These are phyloP conservation scores for Elongisporangium anandrum DNA, from an alignment of 352 stramenopile genomes.

Conservation along the genomic window DNA sequence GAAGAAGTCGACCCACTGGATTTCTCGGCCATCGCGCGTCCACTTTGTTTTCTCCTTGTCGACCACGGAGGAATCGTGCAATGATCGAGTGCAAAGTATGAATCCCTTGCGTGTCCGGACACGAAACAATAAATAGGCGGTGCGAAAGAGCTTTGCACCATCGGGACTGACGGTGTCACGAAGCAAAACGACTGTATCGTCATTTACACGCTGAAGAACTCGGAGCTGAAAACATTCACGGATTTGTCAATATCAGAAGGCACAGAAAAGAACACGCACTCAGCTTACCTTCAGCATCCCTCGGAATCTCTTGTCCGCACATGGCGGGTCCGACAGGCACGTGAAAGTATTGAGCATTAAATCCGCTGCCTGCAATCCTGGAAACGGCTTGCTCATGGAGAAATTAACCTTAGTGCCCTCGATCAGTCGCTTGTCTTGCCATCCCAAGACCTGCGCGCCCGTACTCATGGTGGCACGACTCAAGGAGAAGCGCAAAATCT, in stretches of 20 bases:
- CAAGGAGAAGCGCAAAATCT: conserved; percentile 49
- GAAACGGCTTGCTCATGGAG: conserved; percentile 58
- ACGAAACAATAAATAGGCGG: conserved; percentile 68
- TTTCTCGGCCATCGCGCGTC: conserved; percentile 32
- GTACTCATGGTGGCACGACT: conserved; percentile 42
- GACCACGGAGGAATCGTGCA: conserved; percentile 16
- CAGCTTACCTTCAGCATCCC: conserved; percentile 47
- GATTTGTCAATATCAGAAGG: no score
- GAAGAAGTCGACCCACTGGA: conserved; percentile 65
- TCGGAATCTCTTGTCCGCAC: conserved; percentile 51
- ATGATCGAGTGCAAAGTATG: conserved; percentile 56
- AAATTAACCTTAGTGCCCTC: conserved; percentile 57
- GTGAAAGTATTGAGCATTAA: conserved; percentile 65
- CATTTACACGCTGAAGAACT: conserved; percentile 65
- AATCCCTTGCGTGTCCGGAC: conserved; percentile 62
- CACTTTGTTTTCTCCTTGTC: conserved; percentile 10
- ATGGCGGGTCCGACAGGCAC: conserved; percentile 63
- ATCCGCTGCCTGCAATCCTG: conserved; percentile 23
- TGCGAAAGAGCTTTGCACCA: conserved; percentile 45
- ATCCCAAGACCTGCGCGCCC: conserved; percentile 50
- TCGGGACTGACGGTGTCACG: conserved; percentile 44
- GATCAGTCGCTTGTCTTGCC: conserved; percentile 58
- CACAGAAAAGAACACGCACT: no score
- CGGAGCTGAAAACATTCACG: conserved; percentile 18
- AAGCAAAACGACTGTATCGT: conserved; percentile 66